Percentiles rank a stretch among this genome's conserved stretches.
These are phyloP conservation scores for Amanita pseudoporphyria DNA, from an alignment of 768 basidiomycete genomes.

Conservation along the genomic window DNA sequence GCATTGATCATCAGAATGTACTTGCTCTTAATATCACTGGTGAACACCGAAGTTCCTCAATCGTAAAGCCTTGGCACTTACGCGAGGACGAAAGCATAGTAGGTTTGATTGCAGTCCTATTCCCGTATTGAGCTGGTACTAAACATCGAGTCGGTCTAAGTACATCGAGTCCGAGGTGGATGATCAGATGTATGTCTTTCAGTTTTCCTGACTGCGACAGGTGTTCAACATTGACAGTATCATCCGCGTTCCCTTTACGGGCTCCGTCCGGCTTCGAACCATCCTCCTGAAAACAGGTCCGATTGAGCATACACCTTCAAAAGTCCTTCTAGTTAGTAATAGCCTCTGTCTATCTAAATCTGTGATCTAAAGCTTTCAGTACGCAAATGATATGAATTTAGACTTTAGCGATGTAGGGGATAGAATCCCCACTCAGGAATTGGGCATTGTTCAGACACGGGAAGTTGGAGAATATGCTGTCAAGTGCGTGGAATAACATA, in stretches of 20 bases:
- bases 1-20: slow-evolving; percentile 76
- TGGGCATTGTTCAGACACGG: slow-evolving; percentile 56
- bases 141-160: slow-evolving; percentile 26
- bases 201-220: not conserved
- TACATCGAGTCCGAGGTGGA: slow-evolving; percentile 85
- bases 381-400: slow-evolving; percentile 62
- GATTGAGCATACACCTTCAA: slow-evolving; percentile 63
- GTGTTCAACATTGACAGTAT: slow-evolving; percentile 38
- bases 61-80: slow-evolving; percentile 86
- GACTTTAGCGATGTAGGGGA: slow-evolving; percentile 73
- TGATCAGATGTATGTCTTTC: slow-evolving; percentile 59
- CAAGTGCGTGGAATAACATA: slow-evolving; percentile 40
- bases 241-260: slow-evolving; percentile 79
- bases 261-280: slow-evolving; percentile 75
- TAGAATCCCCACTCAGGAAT: slow-evolving; percentile 58
- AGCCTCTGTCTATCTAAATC: not conserved
- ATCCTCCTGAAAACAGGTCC: slow-evolving; percentile 83
- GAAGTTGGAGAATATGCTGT: slow-evolving; percentile 82
- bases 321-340: slow-evolving; percentile 53
- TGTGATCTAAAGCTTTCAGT: slow-evolving; percentile 33
- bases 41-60: slow-evolving; percentile 29
- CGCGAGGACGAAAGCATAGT: slow-evolving; percentile 57
- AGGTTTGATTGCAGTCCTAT: slow-evolving; percentile 2
- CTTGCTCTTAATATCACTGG: slow-evolving; percentile 63
- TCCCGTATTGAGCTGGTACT: slow-evolving; percentile 4